Evolutionary conservation across 2,329 filamentous ascomycete species (phyloP).

Genomic region (Hypoxylon sp.): DNA sequence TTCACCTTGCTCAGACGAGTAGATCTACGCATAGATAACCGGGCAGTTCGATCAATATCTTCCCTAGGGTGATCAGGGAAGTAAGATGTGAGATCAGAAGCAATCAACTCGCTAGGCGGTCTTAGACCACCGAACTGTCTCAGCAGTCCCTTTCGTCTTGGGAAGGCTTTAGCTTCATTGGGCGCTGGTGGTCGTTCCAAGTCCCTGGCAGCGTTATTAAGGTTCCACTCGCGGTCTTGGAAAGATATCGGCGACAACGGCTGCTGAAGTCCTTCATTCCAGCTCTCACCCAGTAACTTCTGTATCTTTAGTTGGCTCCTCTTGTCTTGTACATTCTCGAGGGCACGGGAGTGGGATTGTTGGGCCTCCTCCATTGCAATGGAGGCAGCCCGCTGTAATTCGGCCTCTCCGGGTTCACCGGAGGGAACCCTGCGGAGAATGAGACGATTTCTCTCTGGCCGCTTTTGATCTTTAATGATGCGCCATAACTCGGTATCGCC

Average conservation of each 20-base stretch:
- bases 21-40: slow-evolving; percentile 91
- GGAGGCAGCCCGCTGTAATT: slow-evolving; percentile 87
- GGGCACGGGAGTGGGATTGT: slow-evolving; percentile 75
- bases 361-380: slow-evolving; percentile 91
- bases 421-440: slow-evolving; percentile 94
- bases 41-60: slow-evolving; percentile 95
- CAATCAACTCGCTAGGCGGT: slow-evolving; percentile 96
- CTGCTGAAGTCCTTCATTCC: slow-evolving; percentile 84
- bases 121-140: slow-evolving; percentile 91
- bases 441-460: slow-evolving; percentile 89
- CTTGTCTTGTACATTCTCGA: slow-evolving; percentile 75
- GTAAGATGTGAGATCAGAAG: slow-evolving; percentile 95
- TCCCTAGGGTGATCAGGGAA: slow-evolving; percentile 96
- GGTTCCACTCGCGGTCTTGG: slow-evolving; percentile 77
- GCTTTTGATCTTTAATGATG: slow-evolving; percentile 87
- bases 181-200: slow-evolving; percentile 71
- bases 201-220: slow-evolving; percentile 71
- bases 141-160: slow-evolving; percentile 69
- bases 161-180: slow-evolving; percentile 62
- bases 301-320: slow-evolving; percentile 90
- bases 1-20: slow-evolving; percentile 93
- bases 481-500: slow-evolving; percentile 91
- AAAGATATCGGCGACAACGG: slow-evolving; percentile 87
- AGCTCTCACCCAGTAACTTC: slow-evolving; percentile 88
- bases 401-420: slow-evolving; percentile 88